phyloP scores from a whole-genome alignment of 768 basidiomycete species.

The Russula vinacea region DNA sequence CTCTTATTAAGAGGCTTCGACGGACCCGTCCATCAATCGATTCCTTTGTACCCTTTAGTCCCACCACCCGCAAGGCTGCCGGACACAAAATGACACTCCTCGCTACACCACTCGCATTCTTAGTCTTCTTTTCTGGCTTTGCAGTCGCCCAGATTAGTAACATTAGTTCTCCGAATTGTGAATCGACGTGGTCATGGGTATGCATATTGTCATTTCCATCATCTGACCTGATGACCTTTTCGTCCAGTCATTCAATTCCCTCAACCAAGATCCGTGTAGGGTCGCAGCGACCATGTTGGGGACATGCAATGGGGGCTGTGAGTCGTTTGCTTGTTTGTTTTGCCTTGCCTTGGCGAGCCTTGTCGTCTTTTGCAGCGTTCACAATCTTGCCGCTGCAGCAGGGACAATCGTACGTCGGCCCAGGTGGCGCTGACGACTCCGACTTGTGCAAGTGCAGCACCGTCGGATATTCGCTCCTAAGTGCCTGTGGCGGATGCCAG shows the following conservation, averaged over 20 bases:
- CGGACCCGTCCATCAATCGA: too few species aligned
- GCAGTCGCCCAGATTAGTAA: neutral
- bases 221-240: neutral
- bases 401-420: neutral
- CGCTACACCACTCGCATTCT: neutral
- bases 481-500: slow-evolving; percentile 16
- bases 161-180: neutral
- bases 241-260: slow-evolving; percentile 2
- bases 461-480: neutral
- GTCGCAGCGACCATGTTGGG: slow-evolving; percentile 3
- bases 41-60: neutral
- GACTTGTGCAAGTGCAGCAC: slow-evolving; percentile 13
- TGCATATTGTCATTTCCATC: neutral
- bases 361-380: neutral
- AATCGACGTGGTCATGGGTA: neutral
- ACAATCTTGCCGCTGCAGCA: neutral
- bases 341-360: neutral
- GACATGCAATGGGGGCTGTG: slow-evolving; percentile 2
- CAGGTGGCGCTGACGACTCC: neutral
- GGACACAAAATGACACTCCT: neutral
- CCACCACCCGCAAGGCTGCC: neutral
- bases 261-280: slow-evolving; percentile 2
- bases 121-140: neutral
- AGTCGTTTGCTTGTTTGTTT: neutral
- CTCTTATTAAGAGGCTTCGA: too few species aligned